Base-by-base conservation (phyloP, 179 eudicot species). In the Heliamphora pulchella region DNA sequence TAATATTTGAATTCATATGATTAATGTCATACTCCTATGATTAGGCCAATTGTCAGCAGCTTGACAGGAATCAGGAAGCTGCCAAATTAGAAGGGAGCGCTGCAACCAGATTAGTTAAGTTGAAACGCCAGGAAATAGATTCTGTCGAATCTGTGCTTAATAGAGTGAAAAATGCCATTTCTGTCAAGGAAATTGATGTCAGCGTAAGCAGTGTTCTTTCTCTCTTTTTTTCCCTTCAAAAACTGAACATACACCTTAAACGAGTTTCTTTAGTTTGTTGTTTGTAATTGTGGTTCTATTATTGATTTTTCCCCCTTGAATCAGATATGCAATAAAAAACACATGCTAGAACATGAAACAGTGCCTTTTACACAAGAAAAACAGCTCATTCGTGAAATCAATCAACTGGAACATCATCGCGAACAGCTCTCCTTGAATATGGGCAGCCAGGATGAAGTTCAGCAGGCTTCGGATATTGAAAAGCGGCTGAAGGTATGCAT, bases 341-440 rank as follows among this genome's bases (percentile, higher is more conserved):
- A 80, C 85, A 89, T 71, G 88, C 87, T 94, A 69, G 90, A 90
- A 83, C 99, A 96, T 79, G 96, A 96, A 84, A 96, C 98, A 55
- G 66, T 88, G 79, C 80, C 81, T 50, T 81, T 96, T 81, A 91
- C 88, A 76, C 98, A 91, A 84, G 99, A 96, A 85, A 96, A 90
- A 80, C 89, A 86, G 78, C 80, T 89, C 82, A 86, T 96, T 79
- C 96, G 92, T 74, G 96, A 96, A 82, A 92, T 96, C 82, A 94
- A 89, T 86, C 94, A 87, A 84, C 77, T 90, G 93, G 94, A 89
- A 78, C 87, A 83, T 46, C 89, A 81, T 70, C 92, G 95, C 7
- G 96, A 87, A 20, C 86, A 91, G 71, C 86, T 92, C 48, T 83
- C 87, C 46, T 86, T 89, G 48, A 85, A 89, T 65, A 80, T 91